Base-by-base conservation (phyloP, 2,329 filamentous ascomycete species). In the Colletotrichum tropicicola region DNA sequence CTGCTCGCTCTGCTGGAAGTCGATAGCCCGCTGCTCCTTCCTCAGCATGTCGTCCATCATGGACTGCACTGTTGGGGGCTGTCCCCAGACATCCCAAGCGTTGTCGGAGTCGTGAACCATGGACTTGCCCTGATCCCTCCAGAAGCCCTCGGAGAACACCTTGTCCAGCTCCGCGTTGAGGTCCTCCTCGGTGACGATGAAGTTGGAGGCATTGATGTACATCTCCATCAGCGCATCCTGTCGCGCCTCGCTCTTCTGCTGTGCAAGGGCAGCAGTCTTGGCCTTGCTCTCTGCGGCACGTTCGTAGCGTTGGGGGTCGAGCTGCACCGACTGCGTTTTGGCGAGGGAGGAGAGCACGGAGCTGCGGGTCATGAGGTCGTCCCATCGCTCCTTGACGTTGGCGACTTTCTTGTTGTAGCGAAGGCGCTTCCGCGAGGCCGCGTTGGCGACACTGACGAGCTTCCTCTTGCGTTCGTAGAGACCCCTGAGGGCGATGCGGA, bases 201-300 rank as follows among this genome's bases (percentile, higher is more conserved):
- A 99, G 39, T 88, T 83, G 25, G 91, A 87, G 5, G 96, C 94
- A 71, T 94, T 92, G 80, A 96, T 92, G 80, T 99, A 99, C 12
- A 99, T 86, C 63, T 92, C 89, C 78, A 97, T 93, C 28, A 99
- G 80, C 15, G 90, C 86, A 69, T 95, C 88, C 66, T 87, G 84
- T 53, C 91, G 87, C 56, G 85, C 83, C 62, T 89, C 84, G 44
- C 83, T 82, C 74, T 89, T 89, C 56, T 80, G 76, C 9, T 78
- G 79, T 30, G 82, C 76, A 43, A 84, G 76, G 13, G 80, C 78
- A 13, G 77, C 76, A 13, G 82, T 80, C 45, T 77, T 79, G 37
- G 65, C 71, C 5, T 73, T 76, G 51, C 81, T 81, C 48, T 73
- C 77, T 27, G 13, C 76, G n/a, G 85, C 84, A 57, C 85, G 83